Evolutionary conservation across 257 asterid species (phyloP), one percentile per base, ranked within the genome.

Genomic region (Apocynum venetum): DNA sequence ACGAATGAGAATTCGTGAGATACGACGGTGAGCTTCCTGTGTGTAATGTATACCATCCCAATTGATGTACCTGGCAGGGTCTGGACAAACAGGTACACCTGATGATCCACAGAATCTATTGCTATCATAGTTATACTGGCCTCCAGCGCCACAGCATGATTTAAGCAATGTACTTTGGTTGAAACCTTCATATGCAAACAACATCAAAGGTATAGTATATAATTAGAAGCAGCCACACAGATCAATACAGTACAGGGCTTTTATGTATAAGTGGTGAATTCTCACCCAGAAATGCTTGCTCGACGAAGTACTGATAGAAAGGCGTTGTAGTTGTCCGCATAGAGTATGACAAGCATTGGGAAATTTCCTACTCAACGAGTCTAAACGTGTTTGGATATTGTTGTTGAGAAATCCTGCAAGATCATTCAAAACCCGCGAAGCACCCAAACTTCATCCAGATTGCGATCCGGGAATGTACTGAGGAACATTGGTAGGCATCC

Each of bases 41-140:
- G 85, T 78, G 11, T 57, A 72, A 74, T 82, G 85, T 6, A n/a
- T 44, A 0, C 82, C 85, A 19, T 82, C 82, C 85, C 82, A 82
- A 13, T 82, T 73, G 7, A 82, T 47, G 10, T 78, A 82, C 5
- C 44, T 17, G 2, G 38, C 19, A 4, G 85, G 81, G 17, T 82
- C 49, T 0, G 55, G 52, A 12, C 82, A 78, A 9, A 61, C 73
- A 0, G 74, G 70, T 5, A 57, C 85, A 1, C 79, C 80, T 1
- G 59, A 31, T 13, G 72, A 66, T 35, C 82, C 85, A 60, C 85
- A 82, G 3, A 2, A n/a, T 38, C 73, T 43, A 15, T 60, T n/a
- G 14, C 12, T 35, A 7, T 71, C 43, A 61, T 38, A 75, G 74
- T 59, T 73, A 31, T 77, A 73, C 9, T 6, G 36, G 14, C 77